phyloP scores from a whole-genome alignment of 2,329 filamentous ascomycete species.

The Fusarium sp. region DNA sequence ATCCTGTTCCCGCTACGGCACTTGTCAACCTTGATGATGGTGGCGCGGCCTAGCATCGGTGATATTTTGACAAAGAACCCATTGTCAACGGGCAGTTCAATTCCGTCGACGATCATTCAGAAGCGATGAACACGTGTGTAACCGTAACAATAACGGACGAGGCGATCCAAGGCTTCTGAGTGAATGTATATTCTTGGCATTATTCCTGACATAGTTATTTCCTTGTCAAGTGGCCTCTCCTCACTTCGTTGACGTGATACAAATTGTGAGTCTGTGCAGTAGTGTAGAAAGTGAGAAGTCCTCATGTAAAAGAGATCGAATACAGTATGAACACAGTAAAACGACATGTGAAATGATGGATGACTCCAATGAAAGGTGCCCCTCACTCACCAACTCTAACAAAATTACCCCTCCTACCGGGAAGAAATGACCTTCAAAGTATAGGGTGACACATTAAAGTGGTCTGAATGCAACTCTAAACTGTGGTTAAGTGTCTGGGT shows the following conservation, averaged over 20 bases:
- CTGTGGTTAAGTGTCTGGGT: neutral
- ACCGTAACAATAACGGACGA: conserved; percentile 15
- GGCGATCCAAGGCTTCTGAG: conserved; percentile 1
- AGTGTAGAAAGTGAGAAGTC: neutral
- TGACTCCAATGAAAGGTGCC: neutral
- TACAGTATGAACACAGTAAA: conserved; percentile 34
- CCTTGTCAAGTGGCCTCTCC: conserved; percentile 4
- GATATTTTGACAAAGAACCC: conserved; percentile 6
- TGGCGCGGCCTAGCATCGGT: conserved; percentile 37
- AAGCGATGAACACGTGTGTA: conserved; percentile 9
- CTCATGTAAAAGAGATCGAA: neutral
- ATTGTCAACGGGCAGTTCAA: conserved; percentile 1
- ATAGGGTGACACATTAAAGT: neutral
- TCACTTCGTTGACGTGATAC: conserved; percentile 23
- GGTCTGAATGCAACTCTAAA: neutral
- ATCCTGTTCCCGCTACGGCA: conserved; percentile 18
- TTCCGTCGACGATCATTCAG: neutral
- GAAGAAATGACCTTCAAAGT: neutral
- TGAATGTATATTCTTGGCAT: neutral
- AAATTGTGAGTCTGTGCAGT: conserved; percentile 15
- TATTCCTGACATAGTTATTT: neutral
- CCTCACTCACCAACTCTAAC: neutral
- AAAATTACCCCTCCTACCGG: conserved; percentile 30
- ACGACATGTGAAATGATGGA: conserved; percentile 27
- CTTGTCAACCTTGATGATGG: conserved; percentile 26